Evolutionary conservation across 768 basidiomycete species (phyloP), one percentile per base, ranked within the genome.

Genomic region (Russula abietina): DNA sequence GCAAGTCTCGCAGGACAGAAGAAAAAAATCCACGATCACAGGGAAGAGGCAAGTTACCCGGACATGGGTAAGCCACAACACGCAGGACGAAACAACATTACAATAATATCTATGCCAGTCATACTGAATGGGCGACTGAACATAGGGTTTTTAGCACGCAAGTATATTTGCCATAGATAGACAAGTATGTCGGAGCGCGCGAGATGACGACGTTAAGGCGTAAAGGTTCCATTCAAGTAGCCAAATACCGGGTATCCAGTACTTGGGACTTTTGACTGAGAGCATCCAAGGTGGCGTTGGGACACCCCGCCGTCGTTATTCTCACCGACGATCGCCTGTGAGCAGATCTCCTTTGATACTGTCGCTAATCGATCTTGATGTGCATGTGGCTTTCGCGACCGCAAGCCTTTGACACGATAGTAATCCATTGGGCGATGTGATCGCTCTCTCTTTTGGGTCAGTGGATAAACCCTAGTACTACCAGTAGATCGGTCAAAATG

Each of bases 211-310:
- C 16, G 14, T 17, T 26, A 3, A 26, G 46, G 19, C 33, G 22
- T n/a, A 33, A 54, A 33, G 4, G 46, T 41, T 14, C 39, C 48
- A 48, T 24, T 41, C 50, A n/a, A 22, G 12, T 28, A n/a, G 57
- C 62, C 62, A 49, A 59, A 22, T 28, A 49, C 62, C 62, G 45
- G 62, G 62, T 17, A 58, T 3, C 2, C 24, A 9, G 39, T 19
- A 8, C 14, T 28, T 49, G 48, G 26, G 14, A 14, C 26, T 26
- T 51, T n/a, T 56, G 38, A 56, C 56, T 26, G 49, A 26, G 55
- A 43, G 56, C 48, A 38, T 54, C 52, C 62, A 56, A 59, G 62
- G 51, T 14, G 48, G 62, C 61, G 41, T 49, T 41, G 52, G 22
- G 10, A 54, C n/a, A 17, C 28, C 45, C 41, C 4, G 32, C 12